Evolutionary conservation across 495 filamentous ascomycete species (phyloP), one percentile per base, ranked within the genome.

Genomic region (Evernia prunastri): DNA sequence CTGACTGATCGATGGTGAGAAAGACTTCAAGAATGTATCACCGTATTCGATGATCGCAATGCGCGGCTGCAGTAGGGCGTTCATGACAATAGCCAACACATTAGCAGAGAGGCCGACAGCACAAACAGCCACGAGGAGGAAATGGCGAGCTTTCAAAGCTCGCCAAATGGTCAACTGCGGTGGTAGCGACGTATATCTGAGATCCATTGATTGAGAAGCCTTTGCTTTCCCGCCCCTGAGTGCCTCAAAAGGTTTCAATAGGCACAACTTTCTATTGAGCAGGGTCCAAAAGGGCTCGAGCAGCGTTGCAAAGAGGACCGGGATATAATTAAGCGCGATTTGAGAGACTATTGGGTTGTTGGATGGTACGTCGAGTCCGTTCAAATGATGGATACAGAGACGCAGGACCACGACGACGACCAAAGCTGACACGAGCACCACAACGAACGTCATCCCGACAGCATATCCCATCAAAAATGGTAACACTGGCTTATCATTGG

Each of bases 281-380:
- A 82, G 60, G 3, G 79, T 68, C 73, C 79, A 79, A 9, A 77
- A 70, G 0, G 81, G 76, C 56, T 84, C 81, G 1, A 79, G 66
- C 0, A 77, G 56, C 0, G 80, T 81, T 1, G 76, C 75, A 36
- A 80, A 66, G 8, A 68, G 63, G 0, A 77, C 81, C 3, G 81
- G 80, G 1, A 79, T 54, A 56, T 78, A 80, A 39, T 77, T 79
- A n/a, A 76, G 70, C 1, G 80, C 33, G 9, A 82, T 23, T 27
- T 78, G 76, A 7, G 71, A 47, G 2, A 79, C 63, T 23, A 78
- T 53, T 17, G 69, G 56, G 45, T 72, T 77, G 0, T 61, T 40
- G 8, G 76, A 76, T 11, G 80, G 76, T 1, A 72, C 65, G 6
- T 72, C 63, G 1, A 82, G 63, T 3, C 80, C 63, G 6, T 61